A percentile compares a stretch with the other conserved stretches of the same genome.
These are phyloP conservation scores for Marsdenia floribunda DNA, from an alignment of 257 asterid genomes.

Conservation along the genomic window DNA sequence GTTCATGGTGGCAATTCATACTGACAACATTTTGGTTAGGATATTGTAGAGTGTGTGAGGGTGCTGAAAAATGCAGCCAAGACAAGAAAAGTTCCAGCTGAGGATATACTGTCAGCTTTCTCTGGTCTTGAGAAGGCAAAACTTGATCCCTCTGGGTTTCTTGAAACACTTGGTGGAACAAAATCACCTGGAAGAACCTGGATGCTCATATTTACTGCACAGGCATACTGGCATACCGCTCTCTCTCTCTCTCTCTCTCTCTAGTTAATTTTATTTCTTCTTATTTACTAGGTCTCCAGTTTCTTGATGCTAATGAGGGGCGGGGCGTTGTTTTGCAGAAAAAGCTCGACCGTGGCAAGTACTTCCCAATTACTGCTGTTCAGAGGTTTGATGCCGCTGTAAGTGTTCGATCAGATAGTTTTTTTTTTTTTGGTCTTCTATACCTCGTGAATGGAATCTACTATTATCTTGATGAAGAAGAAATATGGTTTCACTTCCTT, in stretches of 20 bases:
- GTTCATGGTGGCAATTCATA: background rate
- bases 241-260: background rate
- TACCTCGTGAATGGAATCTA: too few species aligned
- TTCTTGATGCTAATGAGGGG: slow-evolving; percentile 3
- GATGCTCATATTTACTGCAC: slow-evolving; percentile 94
- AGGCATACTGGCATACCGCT: slow-evolving; percentile 49
- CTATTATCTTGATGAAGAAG: too few species aligned
- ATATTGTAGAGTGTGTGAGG: slow-evolving; percentile 60
- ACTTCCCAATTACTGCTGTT: slow-evolving; percentile 89
- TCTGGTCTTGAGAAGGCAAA: slow-evolving; percentile 78
- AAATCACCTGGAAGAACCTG: slow-evolving; percentile 89
- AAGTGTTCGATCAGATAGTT: slow-evolving; percentile 27
- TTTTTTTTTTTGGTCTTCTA: background rate
- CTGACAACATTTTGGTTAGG: slow-evolving; percentile 36
- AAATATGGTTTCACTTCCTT: background rate
- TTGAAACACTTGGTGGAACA: slow-evolving; percentile 83
- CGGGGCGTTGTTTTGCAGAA: slow-evolving; percentile 45
- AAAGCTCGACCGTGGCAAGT: slow-evolving; percentile 52
- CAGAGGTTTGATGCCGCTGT: slow-evolving; percentile 97
- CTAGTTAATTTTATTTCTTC: background rate
- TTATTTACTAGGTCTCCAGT: background rate
- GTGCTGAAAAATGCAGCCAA: slow-evolving; percentile 81
- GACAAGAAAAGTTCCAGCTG: slow-evolving; percentile 60
- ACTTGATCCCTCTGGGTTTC: slow-evolving; percentile 62
- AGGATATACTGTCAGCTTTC: slow-evolving; percentile 64